Evolutionary conservation across 1,284 basidiomycete genomes (phyloP), one percentile per base, ranked within the genome.

Genomic region (Schizophyllum amplum): DNA sequence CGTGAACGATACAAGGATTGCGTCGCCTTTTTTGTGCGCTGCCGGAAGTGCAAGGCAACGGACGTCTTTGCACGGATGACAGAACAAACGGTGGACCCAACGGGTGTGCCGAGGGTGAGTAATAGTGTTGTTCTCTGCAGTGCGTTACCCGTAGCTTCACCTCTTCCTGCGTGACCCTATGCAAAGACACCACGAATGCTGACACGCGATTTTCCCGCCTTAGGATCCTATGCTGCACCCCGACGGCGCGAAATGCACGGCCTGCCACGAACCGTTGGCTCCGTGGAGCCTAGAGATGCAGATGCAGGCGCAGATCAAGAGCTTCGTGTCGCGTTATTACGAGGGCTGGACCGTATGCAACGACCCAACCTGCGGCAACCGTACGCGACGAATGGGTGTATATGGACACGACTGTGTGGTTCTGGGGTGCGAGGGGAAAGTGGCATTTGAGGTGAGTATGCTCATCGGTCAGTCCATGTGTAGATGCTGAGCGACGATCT

Each of bases 341-440:
- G 83, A 96, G 64, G 86, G 86, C 5, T 94, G 90, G 89, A 87
- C 83, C 1, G 75, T 90, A 11, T 99, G 97, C 71, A 82, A 92
- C 63, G 96, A 98, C 62, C 76, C 83, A 25, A 88, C 86, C 1
- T 99, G 97, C 68, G 82, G 83, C 7, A 81, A 86, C 57, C 79
- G 86, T 21, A 94, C 94, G n/a, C 79, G 94, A 23, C 88, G 86
- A 79, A 94, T 97, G 86, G 80, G 90, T 48, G 93, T 98, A 0
- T 97, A 95, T 69, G 93, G 93, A 6, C 81, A 84, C 50, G 76
- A 86, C 53, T 98, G 94, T 68, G 70, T 94, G 59, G 79, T 79
- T 51, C 71, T 72, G 9, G 81, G 74, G 20, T 97, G 94, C 70
- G 75, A 68, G 56, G 91, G 91, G 0, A 76, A 68, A 4, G 86